A percentile compares a stretch with the other conserved stretches of the same genome.
Evolutionary conservation across 2,329 filamentous ascomycete genomes (phyloP).

Genomic region (Chalara sp.): DNA sequence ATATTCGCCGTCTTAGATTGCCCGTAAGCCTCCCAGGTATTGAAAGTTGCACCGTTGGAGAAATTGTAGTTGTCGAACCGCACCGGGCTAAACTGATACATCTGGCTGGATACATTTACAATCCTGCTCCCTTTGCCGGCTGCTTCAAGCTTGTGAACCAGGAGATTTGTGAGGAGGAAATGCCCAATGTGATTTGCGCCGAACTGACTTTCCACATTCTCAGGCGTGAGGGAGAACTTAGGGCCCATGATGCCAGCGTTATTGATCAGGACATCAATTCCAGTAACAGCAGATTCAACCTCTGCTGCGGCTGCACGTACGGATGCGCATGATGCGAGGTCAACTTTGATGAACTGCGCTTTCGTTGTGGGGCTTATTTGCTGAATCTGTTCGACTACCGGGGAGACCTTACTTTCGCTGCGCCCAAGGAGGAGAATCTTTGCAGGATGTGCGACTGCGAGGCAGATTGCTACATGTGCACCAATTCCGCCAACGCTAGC

Average conservation of each 20-base stretch:
- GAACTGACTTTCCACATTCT: slow-evolving; percentile 6
- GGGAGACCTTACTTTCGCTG: slow-evolving; percentile 1
- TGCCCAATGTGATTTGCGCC: slow-evolving; percentile 41
- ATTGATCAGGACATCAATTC: slow-evolving; percentile 32
- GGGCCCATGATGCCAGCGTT: slow-evolving; percentile 10
- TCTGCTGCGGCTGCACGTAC: slow-evolving; percentile 32
- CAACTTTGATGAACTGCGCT: slow-evolving; percentile 9
- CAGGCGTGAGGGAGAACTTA: background rate
- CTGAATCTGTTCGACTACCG: slow-evolving; percentile 3
- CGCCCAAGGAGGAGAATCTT: slow-evolving; percentile 9
- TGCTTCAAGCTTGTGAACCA: slow-evolving; percentile 21
- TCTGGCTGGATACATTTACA: slow-evolving; percentile 25
- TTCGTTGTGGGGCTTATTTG: slow-evolving; percentile 3
- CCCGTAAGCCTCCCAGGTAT: slow-evolving; percentile 28
- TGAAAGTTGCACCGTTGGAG: slow-evolving; percentile 23
- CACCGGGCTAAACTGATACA: slow-evolving; percentile 28
- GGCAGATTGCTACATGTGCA: slow-evolving; percentile 2
- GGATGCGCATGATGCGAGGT: slow-evolving; percentile 32
- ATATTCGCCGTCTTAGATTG: slow-evolving; percentile 31
- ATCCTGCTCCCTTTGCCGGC: slow-evolving; percentile 7
- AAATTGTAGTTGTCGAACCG: slow-evolving; percentile 25
- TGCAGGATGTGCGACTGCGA: slow-evolving; percentile 15
- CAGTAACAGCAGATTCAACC: slow-evolving; percentile 28
- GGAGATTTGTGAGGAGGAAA: slow-evolving; percentile 47
- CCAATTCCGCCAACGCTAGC: slow-evolving; percentile 6